Percentiles rank a stretch among this genome's conserved stretches.
Evolutionary conservation across 176 grass and related monocot genomes (phyloP).

Genomic region (Juncus effusus): DNA sequence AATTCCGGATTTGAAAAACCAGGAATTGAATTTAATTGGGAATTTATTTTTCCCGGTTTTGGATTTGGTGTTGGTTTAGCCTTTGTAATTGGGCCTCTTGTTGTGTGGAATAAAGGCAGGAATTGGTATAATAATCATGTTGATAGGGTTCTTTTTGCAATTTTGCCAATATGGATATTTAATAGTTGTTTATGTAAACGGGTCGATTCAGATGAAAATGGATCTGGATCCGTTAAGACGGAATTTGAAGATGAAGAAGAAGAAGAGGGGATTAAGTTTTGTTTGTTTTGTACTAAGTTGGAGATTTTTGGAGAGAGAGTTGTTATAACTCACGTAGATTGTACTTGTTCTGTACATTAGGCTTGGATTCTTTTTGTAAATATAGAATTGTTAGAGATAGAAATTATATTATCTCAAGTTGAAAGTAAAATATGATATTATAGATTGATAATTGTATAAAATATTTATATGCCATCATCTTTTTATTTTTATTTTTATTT

Average conservation of each 20-base stretch:
- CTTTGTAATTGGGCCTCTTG: conserved; percentile 20
- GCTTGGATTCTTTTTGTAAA: too few species aligned
- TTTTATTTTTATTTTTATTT: too few species aligned
- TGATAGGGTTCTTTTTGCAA: conserved; percentile 20
- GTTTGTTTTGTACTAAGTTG: conserved; percentile 42
- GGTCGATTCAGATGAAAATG: conserved; percentile 24
- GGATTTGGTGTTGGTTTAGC: conserved; percentile 37
- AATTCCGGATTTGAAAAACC: background rate
- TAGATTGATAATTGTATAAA: too few species aligned
- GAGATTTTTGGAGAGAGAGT: conserved; percentile 21
- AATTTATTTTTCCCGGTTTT: conserved; percentile 26
- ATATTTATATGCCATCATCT: too few species aligned
- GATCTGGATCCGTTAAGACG: background rate
- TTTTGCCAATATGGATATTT: conserved; percentile 26
- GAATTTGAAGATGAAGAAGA: conserved; percentile 31
- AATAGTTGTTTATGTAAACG: conserved; percentile 24
- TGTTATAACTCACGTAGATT: conserved; percentile 32
- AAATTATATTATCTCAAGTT: too few species aligned
- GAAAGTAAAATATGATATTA: too few species aligned
- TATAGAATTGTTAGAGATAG: too few species aligned
- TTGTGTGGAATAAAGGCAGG: conserved; percentile 32
- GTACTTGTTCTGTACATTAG: conserved; percentile 31
- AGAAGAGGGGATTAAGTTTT: conserved; percentile 34
- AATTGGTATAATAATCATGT: conserved; percentile 23
- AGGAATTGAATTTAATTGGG: conserved; percentile 31